Base-by-base conservation (phyloP, 768 basidiomycete species). In the Rossbeevera mucosa region DNA sequence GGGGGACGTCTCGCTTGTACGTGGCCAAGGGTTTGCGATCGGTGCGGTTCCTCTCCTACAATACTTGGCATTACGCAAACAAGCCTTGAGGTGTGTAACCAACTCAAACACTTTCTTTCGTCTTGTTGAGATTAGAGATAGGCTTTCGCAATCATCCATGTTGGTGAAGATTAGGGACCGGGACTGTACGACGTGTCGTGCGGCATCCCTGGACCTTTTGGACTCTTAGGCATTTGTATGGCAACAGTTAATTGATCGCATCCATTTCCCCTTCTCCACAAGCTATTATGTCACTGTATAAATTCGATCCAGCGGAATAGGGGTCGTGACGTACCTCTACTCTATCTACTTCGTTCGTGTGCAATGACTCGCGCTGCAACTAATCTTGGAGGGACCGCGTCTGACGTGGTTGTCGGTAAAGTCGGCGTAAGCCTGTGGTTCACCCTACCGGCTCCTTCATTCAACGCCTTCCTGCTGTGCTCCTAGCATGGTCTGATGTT, bases 1-100 rank as follows among this genome's bases (percentile, higher is more conserved):
- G 2, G 94, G 94, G 0, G 84, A 83, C 54, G 87, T 80, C 64
- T 94, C 94, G 2, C 76, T 97, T 7, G 77, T 82, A 0, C 79
- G 83, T 25, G 94, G 94, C 0, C 72, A 79, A 53, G 93, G 91
- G 0, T 81, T 82, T 59, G 94, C 81, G 2, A 75, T 96, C 12
- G 95, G 85, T 16, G 81, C 85, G 0, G 69, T 97, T 16, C 73
- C 89, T 3, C 63, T 94, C 12, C 60, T 66, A 24, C 71, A 71
- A 49, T 70, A 83, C 30, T 58, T 86, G 22, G 74, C 79, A 30
- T 65, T 87, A 18, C 67, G 74, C 52, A 73, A 78, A 52, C 86
- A 86, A 55, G 69, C 74, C 4, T 52, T 65, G 49, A 67, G 72
- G 76, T 75, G 20, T 5, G 68, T 52, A 0, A 9, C 12, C 18